Conservation (phyloP, 2,329 filamentous ascomycete genomes). For the Aspergillus aculeatinus region DNA sequence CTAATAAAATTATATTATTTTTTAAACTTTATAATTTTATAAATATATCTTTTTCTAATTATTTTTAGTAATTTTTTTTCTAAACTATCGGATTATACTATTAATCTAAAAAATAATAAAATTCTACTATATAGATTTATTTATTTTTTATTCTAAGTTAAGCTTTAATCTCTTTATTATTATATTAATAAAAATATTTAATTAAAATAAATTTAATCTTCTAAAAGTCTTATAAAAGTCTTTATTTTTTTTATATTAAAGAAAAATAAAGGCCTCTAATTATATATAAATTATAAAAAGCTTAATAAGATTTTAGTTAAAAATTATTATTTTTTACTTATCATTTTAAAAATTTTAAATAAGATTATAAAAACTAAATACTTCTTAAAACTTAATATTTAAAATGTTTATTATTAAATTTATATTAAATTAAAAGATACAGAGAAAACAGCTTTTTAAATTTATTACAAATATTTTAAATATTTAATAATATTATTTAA, state of each 20-base stretch:
- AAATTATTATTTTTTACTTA: background rate
- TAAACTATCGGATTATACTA: no score
- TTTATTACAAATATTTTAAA: background rate
- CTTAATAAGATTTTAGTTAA: background rate
- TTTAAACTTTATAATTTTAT: no score
- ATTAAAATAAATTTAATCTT: conserved; percentile 1
- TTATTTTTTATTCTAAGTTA: no score
- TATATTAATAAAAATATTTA: conserved; percentile 6
- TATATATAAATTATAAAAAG: background rate
- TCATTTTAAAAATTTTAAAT: background rate
- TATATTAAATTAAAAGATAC: background rate
- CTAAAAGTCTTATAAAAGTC: background rate
- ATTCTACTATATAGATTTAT: no score
- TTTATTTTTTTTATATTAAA: background rate
- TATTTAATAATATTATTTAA: background rate
- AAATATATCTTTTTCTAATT: no score
- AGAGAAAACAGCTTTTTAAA: background rate
- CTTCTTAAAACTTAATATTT: background rate
- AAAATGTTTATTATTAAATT: background rate
- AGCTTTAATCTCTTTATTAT: background rate
- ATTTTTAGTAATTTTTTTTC: no score
- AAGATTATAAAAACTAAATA: background rate
- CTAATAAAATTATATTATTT: no score
- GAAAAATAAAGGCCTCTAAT: background rate
- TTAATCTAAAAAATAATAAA: no score